A percentile compares a stretch with the other conserved stretches of the same genome.
These are phyloP conservation scores for Sclerotinia subarctica DNA, from an alignment of 2,329 filamentous ascomycete genomes.

Conservation along the genomic window DNA sequence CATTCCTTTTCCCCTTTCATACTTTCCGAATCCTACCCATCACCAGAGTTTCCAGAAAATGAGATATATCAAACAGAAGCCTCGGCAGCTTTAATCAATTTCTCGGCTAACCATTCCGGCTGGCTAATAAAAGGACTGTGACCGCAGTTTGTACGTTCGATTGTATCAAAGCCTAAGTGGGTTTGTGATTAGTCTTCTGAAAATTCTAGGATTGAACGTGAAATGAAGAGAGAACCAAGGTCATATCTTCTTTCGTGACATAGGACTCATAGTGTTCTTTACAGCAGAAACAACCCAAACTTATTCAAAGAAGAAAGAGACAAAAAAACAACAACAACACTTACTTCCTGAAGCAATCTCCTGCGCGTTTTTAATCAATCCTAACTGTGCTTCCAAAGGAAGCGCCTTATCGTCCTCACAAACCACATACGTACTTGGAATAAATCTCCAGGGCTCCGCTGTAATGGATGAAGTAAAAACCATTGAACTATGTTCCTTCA, in stretches of 20 bases:
- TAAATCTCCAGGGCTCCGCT: constrained; percentile 41
- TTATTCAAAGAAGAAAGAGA: constrained; percentile 5
- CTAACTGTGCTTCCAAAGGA: constrained; percentile 39
- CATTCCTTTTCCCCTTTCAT: background rate
- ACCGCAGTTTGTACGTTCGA: constrained; percentile 26
- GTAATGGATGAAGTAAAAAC: constrained; percentile 33
- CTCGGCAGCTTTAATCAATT: constrained; percentile 13
- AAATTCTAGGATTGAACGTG: background rate
- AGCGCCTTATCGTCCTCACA: constrained; percentile 43
- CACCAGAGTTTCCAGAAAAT: too few species aligned
- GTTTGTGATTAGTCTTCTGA: background rate
- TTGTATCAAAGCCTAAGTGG: background rate
- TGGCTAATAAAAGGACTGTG: constrained; percentile 33
- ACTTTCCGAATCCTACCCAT: background rate
- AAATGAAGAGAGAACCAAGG: background rate
- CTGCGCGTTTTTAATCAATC: constrained; percentile 36
- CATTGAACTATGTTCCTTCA: constrained; percentile 37
- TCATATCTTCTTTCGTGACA: background rate
- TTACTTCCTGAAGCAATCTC: constrained; percentile 5
- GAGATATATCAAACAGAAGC: background rate
- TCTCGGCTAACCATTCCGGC: constrained; percentile 24
- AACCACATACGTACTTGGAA: constrained; percentile 43
- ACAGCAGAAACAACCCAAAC: constrained; percentile 24
- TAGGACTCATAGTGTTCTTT: background rate
- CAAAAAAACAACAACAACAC: background rate